Evolutionary conservation across 331 rosid genomes (phyloP).

Genomic region (Acacia concinna): DNA sequence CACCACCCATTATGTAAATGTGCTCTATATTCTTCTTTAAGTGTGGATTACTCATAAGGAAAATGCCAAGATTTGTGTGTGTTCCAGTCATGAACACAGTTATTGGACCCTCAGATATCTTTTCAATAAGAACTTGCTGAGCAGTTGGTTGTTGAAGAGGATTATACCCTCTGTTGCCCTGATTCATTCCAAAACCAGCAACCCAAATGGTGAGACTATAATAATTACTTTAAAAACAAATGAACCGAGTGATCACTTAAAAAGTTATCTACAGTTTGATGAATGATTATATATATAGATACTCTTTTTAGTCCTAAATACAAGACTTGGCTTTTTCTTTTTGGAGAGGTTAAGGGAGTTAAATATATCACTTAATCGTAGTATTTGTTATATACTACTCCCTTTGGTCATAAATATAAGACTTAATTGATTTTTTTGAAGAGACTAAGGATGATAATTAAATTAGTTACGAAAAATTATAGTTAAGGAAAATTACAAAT

Average conservation of each 20-base stretch:
- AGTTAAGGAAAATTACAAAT: too few relatives aligned
- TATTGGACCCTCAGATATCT: conserved; percentile 83
- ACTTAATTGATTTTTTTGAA: too few relatives aligned
- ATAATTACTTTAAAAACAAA: conserved; percentile 2
- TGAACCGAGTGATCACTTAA: not conserved
- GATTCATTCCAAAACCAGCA: conserved; percentile 27
- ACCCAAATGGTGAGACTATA: conserved; percentile 13
- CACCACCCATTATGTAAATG: conserved; percentile 87
- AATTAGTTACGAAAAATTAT: too few relatives aligned
- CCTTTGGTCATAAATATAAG: too few relatives aligned
- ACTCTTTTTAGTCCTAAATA: too few relatives aligned
- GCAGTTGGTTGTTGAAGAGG: conserved; percentile 71
- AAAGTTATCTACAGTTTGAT: not conserved
- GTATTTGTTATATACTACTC: too few relatives aligned
- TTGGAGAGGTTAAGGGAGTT: too few relatives aligned
- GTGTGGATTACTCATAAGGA: conserved; percentile 77
- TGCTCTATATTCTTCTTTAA: conserved; percentile 73
- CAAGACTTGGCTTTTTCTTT: too few relatives aligned
- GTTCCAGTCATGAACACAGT: conserved; percentile 61
- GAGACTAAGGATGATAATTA: too few relatives aligned
- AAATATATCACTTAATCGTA: too few relatives aligned
- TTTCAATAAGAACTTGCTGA: conserved; percentile 84
- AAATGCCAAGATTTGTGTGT: conserved; percentile 81
- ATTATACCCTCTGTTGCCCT: conserved; percentile 64
- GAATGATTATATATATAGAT: not conserved